phyloP scores from a whole-genome alignment of 768 basidiomycete genomes.

The Hypholoma fasciculare region DNA sequence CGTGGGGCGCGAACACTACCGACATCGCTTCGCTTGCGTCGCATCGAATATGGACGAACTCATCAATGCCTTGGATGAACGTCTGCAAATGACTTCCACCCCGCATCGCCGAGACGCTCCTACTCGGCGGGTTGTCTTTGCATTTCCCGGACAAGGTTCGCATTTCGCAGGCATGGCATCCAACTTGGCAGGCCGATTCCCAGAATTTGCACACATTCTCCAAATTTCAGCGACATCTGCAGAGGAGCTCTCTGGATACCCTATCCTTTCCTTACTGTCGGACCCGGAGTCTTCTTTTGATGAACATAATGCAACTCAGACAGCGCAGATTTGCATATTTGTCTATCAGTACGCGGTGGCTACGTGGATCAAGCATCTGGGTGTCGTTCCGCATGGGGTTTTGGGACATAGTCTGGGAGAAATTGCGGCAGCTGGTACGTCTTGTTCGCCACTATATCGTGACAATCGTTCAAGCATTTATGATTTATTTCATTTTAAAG shows the following conservation, averaged over 20 bases:
- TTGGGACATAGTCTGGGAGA: conserved; percentile 33
- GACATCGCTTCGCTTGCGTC: conserved; percentile 26
- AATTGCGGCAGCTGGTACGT: conserved; percentile 29
- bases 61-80: conserved; percentile 12
- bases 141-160: conserved; percentile 32
- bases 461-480: neutral
- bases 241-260: conserved; percentile 15
- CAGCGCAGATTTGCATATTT: conserved; percentile 30
- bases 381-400: conserved; percentile 21
- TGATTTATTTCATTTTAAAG: conserved; percentile 6
- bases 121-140: conserved; percentile 17
- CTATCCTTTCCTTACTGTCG: conserved; percentile 20
- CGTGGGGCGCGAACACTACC: conserved; percentile 29
- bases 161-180: conserved; percentile 30
- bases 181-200: conserved; percentile 13
- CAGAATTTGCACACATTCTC: conserved; percentile 20
- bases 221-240: conserved; percentile 12
- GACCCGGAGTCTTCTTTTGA: conserved; percentile 4
- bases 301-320: conserved; percentile 12
- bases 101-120: neutral
- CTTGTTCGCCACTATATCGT: neutral
- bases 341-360: conserved; percentile 29
- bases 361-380: conserved; percentile 22
- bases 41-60: conserved; percentile 22
- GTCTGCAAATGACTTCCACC: neutral